Evolutionary conservation across 2,329 filamentous ascomycete genomes (phyloP), one percentile per base, ranked within the genome.

Genomic region (Aspergillus sp.): DNA sequence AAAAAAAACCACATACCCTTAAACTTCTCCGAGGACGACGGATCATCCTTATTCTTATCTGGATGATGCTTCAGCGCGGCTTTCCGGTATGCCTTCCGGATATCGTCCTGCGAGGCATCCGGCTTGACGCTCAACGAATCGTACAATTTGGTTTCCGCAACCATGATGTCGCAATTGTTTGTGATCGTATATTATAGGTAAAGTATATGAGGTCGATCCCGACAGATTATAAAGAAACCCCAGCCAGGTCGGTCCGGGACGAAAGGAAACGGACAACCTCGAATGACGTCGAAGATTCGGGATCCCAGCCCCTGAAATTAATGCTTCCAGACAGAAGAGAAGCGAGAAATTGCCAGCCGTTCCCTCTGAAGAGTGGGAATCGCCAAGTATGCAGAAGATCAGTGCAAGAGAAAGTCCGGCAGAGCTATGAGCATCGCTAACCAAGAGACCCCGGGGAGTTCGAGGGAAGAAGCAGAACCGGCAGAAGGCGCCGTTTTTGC

Each of bases 41-140:
- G 82, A 59, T 91, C 89, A 71, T 94, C 84, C 69, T 90, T 90
- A 77, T 97, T 98, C 78, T 97, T 98, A 76, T 98, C 93, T 5
- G 93, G 93, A 64, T 98, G 93, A 72, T 82, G 90, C 73, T 90
- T 94, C 65, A 97, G 72, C 46, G 91, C 91, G 47, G 83, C 79
- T 77, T 95, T 95, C 53, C 86, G 63, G 45, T 88, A 66, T 48
- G 83, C 93, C 68, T 97, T 98, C 69, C 96, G 97, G 67, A 98
- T 94, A 55, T 97, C 91, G 64, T 96, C 91, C 70, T 94, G 88
- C 27, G 82, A 78, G 27, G 90, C 88, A 50, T 82, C 80, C 34
- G 91, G 80, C 67, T 87, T 85, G 70, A 96, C 75, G 65, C 78
- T 76, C 60, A 98, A 77, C 53, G 81, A 78, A 69, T 97, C 88